Conservation (phyloP, 2,329 filamentous ascomycete species). For the Apiospora marii region DNA sequence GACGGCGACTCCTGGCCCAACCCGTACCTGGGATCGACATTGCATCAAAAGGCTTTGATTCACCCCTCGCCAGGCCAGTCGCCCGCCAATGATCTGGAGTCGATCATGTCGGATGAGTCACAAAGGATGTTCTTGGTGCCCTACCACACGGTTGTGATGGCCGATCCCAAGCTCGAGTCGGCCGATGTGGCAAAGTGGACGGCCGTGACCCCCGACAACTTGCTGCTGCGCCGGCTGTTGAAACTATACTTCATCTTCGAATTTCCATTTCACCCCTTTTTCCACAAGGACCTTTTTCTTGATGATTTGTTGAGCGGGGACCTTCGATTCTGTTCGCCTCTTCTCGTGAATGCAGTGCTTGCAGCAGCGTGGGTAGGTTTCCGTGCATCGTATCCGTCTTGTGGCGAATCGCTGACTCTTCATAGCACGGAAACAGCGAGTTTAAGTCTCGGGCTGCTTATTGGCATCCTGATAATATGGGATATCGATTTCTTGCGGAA, state of each 20-base stretch:
- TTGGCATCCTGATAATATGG: slow-evolving; percentile 46
- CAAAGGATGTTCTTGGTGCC: slow-evolving; percentile 35
- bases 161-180: slow-evolving; percentile 34
- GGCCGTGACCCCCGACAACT: slow-evolving; percentile 36
- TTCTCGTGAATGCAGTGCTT: slow-evolving; percentile 34
- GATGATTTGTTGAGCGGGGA: slow-evolving; percentile 28
- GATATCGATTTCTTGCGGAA: slow-evolving; percentile 48
- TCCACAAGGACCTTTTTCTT: slow-evolving; percentile 30
- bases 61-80: slow-evolving; percentile 15
- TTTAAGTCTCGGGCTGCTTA: slow-evolving; percentile 43
- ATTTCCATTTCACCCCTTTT: slow-evolving; percentile 27
- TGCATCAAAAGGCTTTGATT: slow-evolving; percentile 30
- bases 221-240: slow-evolving; percentile 33
- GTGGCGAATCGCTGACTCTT: slow-evolving; percentile 23
- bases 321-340: slow-evolving; percentile 28
- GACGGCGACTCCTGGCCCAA: slow-evolving; percentile 27
- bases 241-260: slow-evolving; percentile 29
- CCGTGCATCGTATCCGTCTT: not conserved
- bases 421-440: slow-evolving; percentile 41
- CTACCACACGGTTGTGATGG: slow-evolving; percentile 37
- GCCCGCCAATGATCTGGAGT: slow-evolving; percentile 22
- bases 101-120: slow-evolving; percentile 26
- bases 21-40: slow-evolving; percentile 33
- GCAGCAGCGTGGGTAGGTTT: slow-evolving; percentile 40
- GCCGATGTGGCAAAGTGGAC: slow-evolving; percentile 40